Evolutionary conservation across 805 yeast genomes (phyloP).

Genomic region (Clavispora phyllophila): DNA sequence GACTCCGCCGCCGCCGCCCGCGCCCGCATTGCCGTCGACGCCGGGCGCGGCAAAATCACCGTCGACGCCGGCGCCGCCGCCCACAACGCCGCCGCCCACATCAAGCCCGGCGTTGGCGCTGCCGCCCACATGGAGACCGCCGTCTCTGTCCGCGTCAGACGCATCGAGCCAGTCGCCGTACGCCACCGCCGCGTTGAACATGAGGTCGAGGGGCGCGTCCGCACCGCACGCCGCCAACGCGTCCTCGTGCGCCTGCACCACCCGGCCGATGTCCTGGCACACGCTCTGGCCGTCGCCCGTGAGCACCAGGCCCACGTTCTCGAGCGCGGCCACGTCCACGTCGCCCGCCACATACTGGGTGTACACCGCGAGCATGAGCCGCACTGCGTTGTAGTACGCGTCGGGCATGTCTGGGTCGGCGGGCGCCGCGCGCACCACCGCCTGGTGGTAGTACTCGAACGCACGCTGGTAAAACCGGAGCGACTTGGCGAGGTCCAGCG

Average conservation of each 20-base stretch:
- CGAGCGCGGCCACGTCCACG: conserved; percentile 18
- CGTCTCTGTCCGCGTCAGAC: conserved; percentile 27
- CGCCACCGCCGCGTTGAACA: conserved; percentile 43
- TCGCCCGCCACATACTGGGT: conserved; percentile 45
- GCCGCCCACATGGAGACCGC: conserved; percentile 1
- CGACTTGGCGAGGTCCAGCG: conserved; percentile 60
- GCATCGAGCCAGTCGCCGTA: conserved; percentile 44
- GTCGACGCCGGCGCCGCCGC: not conserved
- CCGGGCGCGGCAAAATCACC: not conserved
- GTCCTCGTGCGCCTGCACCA: conserved; percentile 36
- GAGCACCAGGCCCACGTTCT: conserved; percentile 30
- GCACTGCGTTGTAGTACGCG: conserved; percentile 52
- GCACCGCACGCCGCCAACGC: conserved; percentile 23
- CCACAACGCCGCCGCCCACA: not conserved
- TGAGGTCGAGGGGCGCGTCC: conserved; percentile 29
- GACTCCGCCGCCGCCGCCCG: conserved; percentile 7
- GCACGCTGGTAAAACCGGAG: conserved; percentile 63
- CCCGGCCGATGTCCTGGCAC: conserved; percentile 30
- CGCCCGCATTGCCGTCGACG: not conserved
- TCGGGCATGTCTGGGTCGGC: conserved; percentile 24
- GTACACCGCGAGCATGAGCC: conserved; percentile 58
- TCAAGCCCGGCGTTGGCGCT: not conserved
- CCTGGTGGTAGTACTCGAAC: conserved; percentile 35
- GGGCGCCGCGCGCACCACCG: conserved; percentile 20
- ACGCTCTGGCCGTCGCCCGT: conserved; percentile 27